Evolutionary conservation across 129 eudicot genomes (phyloP), one percentile per base, ranked within the genome.

Genomic region (Flaveria bidentis): DNA sequence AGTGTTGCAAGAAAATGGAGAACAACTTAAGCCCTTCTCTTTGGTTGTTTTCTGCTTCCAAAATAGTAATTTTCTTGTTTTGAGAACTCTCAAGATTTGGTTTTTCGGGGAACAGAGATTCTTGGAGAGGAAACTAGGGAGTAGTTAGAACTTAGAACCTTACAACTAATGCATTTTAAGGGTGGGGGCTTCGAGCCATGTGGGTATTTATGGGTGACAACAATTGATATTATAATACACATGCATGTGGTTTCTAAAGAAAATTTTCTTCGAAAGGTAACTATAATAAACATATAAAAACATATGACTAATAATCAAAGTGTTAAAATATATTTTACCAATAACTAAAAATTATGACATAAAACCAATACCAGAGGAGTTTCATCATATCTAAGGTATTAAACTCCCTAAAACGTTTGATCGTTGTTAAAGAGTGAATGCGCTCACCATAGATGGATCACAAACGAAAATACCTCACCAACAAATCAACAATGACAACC

Each of bases 121-220:
- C 11, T 16, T 66, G 39, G 81, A 73, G 53, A 61, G 75, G 51
- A 65, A 72, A 13, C 26, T 50, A 62, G 55, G 78, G 75, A 72
- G 80, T 73, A 8, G 82, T 57, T 69, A 25, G 81, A 69, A 70
- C 68, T 57, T 69, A 25, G 81, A 69, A 70, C 68, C 78, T 81
- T 69, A 77, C 83, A 72, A 73, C 83, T 77, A 77, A 76, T 81
- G 81, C 83, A 73, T 80, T 77, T 85, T 72, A 50, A 23, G 81
- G 44, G 77, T 75, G 81, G 78, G 82, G 82, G 53, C 36, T 28
- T 9, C 1, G 3, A 18, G 30, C 28, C 39, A 72, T 53, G 64
- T 33, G 64, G 50, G 83, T 74, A 81, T 81, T 81, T 85, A 81
- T 78, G 82, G 81, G 51, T 50, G 50, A 69, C 39, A 66, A 67